Conservation (phyloP, 441 rosid genomes). For the Adansonia grandidieri region DNA sequence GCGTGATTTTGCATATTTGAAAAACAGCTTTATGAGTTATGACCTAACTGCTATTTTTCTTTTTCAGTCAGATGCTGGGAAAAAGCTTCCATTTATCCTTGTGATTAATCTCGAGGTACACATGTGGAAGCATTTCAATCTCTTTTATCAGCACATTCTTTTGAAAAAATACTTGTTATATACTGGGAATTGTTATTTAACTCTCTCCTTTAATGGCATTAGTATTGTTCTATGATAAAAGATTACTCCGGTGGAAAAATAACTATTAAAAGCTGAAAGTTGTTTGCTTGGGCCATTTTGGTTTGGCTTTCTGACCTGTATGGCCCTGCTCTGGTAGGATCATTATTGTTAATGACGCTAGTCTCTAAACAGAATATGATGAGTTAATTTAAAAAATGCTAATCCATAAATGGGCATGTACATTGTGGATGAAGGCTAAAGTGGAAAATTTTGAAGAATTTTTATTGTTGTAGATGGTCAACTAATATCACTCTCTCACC, state of each 20-base stretch:
- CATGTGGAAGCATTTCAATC: constrained; percentile 26
- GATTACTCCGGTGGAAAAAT: neutral
- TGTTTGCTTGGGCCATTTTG: constrained; percentile 6
- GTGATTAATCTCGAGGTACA: constrained; percentile 86
- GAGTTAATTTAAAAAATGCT: constrained; percentile 21
- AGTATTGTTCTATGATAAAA: neutral
- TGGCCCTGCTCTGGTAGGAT: neutral
- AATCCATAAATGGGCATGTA: constrained; percentile 18
- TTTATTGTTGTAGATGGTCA: neutral
- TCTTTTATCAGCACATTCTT: constrained; percentile 7
- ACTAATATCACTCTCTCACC: constrained; percentile 13
- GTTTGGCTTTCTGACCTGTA: neutral
- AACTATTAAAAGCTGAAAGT: neutral
- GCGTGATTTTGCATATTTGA: constrained; percentile 10
- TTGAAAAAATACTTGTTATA: neutral
- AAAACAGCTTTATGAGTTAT: constrained; percentile 15
- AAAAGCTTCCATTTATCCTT: constrained; percentile 90
- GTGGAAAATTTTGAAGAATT: neutral
- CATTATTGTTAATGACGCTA: constrained; percentile 5
- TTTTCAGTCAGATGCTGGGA: constrained; percentile 90
- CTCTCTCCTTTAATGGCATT: neutral
- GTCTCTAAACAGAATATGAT: neutral
- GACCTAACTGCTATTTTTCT: constrained; percentile 28
- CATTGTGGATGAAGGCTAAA: neutral
- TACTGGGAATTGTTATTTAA: neutral